Conservation (phyloP, 2,329 filamentous ascomycete genomes). For the Cladosporium velox region DNA sequence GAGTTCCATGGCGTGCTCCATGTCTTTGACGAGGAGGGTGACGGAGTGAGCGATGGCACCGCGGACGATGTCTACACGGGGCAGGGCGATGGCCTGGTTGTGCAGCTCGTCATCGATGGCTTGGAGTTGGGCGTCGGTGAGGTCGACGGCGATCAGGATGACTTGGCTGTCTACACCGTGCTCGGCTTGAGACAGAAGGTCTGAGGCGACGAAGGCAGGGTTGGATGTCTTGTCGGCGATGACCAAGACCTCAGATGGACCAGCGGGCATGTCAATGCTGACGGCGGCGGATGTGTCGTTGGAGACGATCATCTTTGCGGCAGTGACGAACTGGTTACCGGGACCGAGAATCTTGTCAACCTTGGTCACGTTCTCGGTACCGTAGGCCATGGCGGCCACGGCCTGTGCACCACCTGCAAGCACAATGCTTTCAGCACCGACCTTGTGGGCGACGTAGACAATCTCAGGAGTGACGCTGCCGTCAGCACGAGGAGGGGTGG, state of each 20-base stretch:
- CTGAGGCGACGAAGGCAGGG: conserved; percentile 92
- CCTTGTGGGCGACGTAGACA: conserved; percentile 95
- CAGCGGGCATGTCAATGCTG: conserved; percentile 97
- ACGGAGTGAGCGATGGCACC: conserved; percentile 90
- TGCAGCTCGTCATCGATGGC: conserved; percentile 93
- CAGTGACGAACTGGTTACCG: conserved; percentile 97
- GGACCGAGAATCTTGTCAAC: conserved; percentile 98
- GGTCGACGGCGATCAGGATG: conserved; percentile 80
- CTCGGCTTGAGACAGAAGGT: conserved; percentile 92
- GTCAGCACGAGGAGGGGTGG: conserved; percentile 85
- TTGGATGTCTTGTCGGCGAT: conserved; percentile 86
- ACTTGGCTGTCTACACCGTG: conserved; percentile 97
- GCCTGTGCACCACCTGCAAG: conserved; percentile 94
- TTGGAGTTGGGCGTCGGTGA: conserved; percentile 69
- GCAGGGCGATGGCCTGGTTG: conserved; percentile 80
- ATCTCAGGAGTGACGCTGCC: conserved; percentile 94
- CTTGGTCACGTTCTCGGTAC: conserved; percentile 89
- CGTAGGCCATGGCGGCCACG: conserved; percentile 94
- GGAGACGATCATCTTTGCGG: conserved; percentile 96
- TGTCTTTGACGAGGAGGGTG: conserved; percentile 73
- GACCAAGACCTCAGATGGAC: conserved; percentile 95
- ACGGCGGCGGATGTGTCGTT: conserved; percentile 96
- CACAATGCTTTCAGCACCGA: conserved; percentile 93
- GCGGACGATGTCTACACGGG: conserved; percentile 88
- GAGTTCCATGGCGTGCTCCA: conserved; percentile 74